Base-by-base conservation (phyloP, 257 asterid species). In the Ligustrum vulgare region DNA sequence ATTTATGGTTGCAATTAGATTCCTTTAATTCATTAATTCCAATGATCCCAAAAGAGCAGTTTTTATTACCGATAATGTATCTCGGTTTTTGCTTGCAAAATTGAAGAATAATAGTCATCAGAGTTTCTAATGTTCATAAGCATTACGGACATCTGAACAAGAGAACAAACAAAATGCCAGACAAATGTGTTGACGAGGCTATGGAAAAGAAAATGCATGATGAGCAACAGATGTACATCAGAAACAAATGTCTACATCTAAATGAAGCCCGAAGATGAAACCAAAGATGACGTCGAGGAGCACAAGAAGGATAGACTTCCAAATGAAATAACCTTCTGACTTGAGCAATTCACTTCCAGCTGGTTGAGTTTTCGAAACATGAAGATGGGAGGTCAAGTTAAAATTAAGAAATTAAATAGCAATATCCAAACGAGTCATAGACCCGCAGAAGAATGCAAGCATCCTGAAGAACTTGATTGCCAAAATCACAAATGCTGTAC, bases 181-280 rank as follows among this genome's bases (percentile, higher is more conserved):
- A 58, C 33, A 22, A 22, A 23, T 31, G 3, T 65, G 43, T 73
- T 12, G 45, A 80, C 37, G 70, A 80, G 64, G 73, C 69, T 25
- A n/a, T 33, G 49, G 56, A 18, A 54, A 54, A 54, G 28, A 8
- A 56, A n/a, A 45, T 45, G 54, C 18, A 18, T 51, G 34, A 23
- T 23, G 16, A 60, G 32, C 4, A 20, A 56, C 64, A 56, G 31
- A n/a, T n/a, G 64, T 56, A 20, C 28, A 56, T 20, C 64, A n/a
- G 31, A 22, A 56, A n/a, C 31, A 20, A 56, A 8, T 1, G 4
- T 56, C 15, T 56, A 56, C 63, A n/a, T 54, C 49, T 16, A 56
- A 56, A 20, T 56, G 28, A 56, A 56, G 64, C 9, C 64, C 8
- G 32, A 56, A 56, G 11, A 56, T n/a, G 64, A 22, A 56, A 56